Percentiles rank a stretch among this genome's conserved stretches.
phyloP scores from a whole-genome alignment of 2,329 filamentous ascomycete species.

The Phaeosphaeria sp. region DNA sequence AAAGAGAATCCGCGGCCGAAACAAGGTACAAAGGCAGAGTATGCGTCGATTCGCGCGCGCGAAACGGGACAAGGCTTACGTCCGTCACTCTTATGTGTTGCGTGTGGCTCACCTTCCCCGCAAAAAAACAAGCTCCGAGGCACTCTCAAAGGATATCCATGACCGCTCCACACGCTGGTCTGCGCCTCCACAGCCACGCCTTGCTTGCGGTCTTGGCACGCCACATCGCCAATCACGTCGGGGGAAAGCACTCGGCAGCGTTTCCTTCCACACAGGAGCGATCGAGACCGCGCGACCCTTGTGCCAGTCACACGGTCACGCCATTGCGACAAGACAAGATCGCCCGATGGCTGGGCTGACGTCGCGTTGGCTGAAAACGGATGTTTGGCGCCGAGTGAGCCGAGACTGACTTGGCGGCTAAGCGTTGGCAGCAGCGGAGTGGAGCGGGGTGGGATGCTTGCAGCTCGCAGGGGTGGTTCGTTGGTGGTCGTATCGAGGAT shows the following conservation, averaged over 20 bases:
- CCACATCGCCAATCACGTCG: not conserved
- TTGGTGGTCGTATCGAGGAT: not conserved
- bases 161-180: constrained; percentile 2
- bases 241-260: not conserved
- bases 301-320: not conserved
- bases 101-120: constrained; percentile 7
- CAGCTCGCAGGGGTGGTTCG: too few species aligned
- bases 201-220: not conserved
- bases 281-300: not conserved
- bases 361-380: constrained; percentile 10
- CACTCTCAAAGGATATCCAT: constrained; percentile 12
- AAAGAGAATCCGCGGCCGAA: not conserved
- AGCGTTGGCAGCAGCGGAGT: constrained; percentile 27
- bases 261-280: not conserved
- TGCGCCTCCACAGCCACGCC: constrained; percentile 24
- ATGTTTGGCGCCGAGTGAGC: constrained; percentile 19
- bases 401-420: constrained; percentile 19
- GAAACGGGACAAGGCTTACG: not conserved
- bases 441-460: constrained; percentile 26
- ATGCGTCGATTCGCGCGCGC: not conserved
- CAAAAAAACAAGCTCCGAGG: constrained; percentile 6
- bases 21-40: not conserved
- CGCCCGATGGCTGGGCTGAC: constrained; percentile 29
- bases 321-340: constrained; percentile 1
- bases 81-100: not conserved